Conservation (phyloP, 2,329 filamentous ascomycete species). For the Fusarium metavorans region DNA sequence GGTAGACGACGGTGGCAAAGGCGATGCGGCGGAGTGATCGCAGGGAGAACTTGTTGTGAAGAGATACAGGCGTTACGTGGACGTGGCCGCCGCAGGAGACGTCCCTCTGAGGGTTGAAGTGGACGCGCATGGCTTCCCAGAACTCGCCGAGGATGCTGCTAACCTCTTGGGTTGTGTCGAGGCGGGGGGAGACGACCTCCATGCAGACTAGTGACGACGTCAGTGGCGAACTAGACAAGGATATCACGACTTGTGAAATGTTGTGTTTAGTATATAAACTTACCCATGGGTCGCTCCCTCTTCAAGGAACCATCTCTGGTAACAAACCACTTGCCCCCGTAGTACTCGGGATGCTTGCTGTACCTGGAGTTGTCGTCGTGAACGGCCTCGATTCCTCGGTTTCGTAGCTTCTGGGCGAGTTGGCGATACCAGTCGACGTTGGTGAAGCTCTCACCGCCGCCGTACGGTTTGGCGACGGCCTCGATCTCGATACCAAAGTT, state of each 20-base stretch:
- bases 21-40: constrained; percentile 52
- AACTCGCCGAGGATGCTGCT: constrained; percentile 52
- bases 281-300: constrained; percentile 52
- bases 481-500: constrained; percentile 57
- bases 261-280: constrained; percentile 11
- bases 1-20: constrained; percentile 51
- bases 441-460: constrained; percentile 51
- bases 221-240: constrained; percentile 10
- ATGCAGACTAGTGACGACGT: constrained; percentile 50
- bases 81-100: constrained; percentile 54
- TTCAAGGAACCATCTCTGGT: constrained; percentile 55
- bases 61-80: constrained; percentile 53
- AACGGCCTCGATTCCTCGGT: constrained; percentile 53
- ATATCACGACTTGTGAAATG: not conserved
- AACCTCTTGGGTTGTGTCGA: constrained; percentile 51
- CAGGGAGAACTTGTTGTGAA: constrained; percentile 51
- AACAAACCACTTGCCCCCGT: constrained; percentile 57
- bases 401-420: constrained; percentile 53
- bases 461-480: constrained; percentile 53
- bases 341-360: constrained; percentile 57
- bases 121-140: constrained; percentile 57
- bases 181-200: constrained; percentile 55
- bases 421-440: constrained; percentile 57
- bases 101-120: constrained; percentile 53
- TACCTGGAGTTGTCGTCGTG: constrained; percentile 54